Percentiles rank a stretch among this genome's conserved stretches.
Evolutionary conservation across 805 yeast species (phyloP).

Genomic region (Candida parachauliodes): DNA sequence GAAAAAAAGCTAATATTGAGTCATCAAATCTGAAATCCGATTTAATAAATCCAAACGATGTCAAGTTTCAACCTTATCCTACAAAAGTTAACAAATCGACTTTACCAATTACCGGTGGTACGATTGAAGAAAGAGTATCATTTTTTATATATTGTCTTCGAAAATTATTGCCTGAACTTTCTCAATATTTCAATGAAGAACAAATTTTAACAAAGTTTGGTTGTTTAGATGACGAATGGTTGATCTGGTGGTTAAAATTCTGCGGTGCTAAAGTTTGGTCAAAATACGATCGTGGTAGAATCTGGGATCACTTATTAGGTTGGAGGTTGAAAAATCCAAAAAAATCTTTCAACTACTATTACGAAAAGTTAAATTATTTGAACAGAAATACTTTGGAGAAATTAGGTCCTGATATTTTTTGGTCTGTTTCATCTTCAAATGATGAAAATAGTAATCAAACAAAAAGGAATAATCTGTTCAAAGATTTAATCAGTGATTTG

Average conservation of each 20-base stretch:
- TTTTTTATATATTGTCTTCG: slow-evolving; percentile 64
- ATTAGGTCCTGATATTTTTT: slow-evolving; percentile 61
- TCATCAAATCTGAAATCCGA: neutral
- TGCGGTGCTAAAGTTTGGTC: slow-evolving; percentile 85
- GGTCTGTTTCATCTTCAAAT: slow-evolving; percentile 36
- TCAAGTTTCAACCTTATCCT: slow-evolving; percentile 1
- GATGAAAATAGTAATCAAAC: slow-evolving; percentile 6
- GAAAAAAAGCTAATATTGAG: slow-evolving; percentile 5
- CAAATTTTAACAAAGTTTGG: slow-evolving; percentile 60
- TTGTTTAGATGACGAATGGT: slow-evolving; percentile 76
- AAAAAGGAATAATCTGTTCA: slow-evolving; percentile 22
- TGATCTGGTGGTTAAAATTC: slow-evolving; percentile 92
- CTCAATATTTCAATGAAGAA: slow-evolving; percentile 75
- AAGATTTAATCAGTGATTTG: slow-evolving; percentile 28
- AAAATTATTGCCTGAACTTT: slow-evolving; percentile 68
- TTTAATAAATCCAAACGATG: neutral
- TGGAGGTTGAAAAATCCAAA: slow-evolving; percentile 50
- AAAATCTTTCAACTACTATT: slow-evolving; percentile 25
- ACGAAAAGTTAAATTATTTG: slow-evolving; percentile 30
- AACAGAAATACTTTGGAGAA: slow-evolving; percentile 27
- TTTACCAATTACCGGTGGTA: slow-evolving; percentile 56
- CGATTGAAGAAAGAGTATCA: slow-evolving; percentile 62
- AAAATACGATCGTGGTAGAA: slow-evolving; percentile 74
- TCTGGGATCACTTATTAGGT: slow-evolving; percentile 86
- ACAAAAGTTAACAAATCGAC: slow-evolving; percentile 31